phyloP scores from a whole-genome alignment of 2,329 filamentous ascomycete species.

The Apiospora sp. region DNA sequence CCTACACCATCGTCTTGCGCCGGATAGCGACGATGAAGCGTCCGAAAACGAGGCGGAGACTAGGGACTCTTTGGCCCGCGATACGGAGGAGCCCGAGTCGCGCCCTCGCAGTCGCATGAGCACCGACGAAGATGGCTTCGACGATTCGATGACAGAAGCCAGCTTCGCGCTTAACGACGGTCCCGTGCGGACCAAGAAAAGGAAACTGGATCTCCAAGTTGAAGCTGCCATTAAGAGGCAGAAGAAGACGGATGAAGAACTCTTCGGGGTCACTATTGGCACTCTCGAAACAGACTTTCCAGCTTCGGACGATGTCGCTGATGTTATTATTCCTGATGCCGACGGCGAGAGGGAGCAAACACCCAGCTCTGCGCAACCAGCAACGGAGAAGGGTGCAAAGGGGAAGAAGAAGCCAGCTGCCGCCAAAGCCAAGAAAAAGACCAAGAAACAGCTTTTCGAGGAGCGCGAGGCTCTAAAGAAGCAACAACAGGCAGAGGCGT shows the following conservation, averaged over 20 bases:
- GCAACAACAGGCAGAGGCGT: conserved; percentile 57
- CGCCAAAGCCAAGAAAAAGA: conserved; percentile 64
- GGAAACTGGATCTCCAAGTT: conserved; percentile 76
- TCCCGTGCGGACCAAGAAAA: conserved; percentile 66
- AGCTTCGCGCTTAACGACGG: conserved; percentile 72
- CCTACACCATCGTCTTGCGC: conserved; percentile 80
- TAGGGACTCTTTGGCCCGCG: conserved; percentile 67
- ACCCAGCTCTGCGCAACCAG: conserved; percentile 54
- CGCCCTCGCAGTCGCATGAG: conserved; percentile 73
- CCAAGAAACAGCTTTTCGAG: conserved; percentile 54
- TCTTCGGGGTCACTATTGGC: conserved; percentile 71
- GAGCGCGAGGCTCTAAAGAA: conserved; percentile 69
- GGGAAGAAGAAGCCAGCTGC: conserved; percentile 61
- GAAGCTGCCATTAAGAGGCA: conserved; percentile 78
- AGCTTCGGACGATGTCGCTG: conserved; percentile 56
- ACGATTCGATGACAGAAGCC: conserved; percentile 75
- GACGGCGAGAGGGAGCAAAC: conserved; percentile 56
- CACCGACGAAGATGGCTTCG: conserved; percentile 64
- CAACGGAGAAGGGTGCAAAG: conserved; percentile 52
- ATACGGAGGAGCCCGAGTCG: conserved; percentile 88
- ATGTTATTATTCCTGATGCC: conserved; percentile 58
- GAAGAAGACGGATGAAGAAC: conserved; percentile 81
- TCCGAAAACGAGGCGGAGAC: conserved; percentile 77
- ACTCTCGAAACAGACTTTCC: conserved; percentile 60
- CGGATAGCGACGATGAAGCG: conserved; percentile 84